These are phyloP conservation scores for Puccinia polysora DNA, from an alignment of 1,284 basidiomycete species.

Conservation along the genomic window DNA sequence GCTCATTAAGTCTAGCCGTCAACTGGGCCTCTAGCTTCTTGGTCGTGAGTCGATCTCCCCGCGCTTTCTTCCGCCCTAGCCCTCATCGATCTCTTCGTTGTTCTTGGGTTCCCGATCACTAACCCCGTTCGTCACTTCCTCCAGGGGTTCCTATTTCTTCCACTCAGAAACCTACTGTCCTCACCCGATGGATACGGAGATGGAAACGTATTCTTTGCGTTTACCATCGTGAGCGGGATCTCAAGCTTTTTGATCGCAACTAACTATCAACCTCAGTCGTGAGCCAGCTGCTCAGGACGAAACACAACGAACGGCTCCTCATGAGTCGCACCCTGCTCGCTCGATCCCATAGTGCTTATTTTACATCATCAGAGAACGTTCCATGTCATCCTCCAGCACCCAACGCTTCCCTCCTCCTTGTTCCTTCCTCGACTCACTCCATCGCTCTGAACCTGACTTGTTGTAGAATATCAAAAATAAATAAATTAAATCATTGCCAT, in stretches of 20 bases:
- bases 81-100: background rate
- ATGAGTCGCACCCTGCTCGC: no score
- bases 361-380: no score
- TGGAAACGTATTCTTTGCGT: slow-evolving; percentile 38
- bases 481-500: no score
- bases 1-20: slow-evolving; percentile 50
- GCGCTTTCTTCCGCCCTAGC: background rate
- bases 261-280: no score
- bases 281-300: no score
- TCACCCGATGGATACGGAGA: slow-evolving; percentile 38
- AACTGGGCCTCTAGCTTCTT: slow-evolving; percentile 52
- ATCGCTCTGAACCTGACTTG: no score
- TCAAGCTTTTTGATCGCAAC: slow-evolving; percentile 17
- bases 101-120: background rate
- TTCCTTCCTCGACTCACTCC: no score
- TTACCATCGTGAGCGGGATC: slow-evolving; percentile 8
- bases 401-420: no score
- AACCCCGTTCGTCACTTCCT: background rate
- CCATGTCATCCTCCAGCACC: no score
- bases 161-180: slow-evolving; percentile 20
- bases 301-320: no score
- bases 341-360: no score
- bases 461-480: no score
- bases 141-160: slow-evolving; percentile 27
- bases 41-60: slow-evolving; percentile 48